Conservation (phyloP, 2,329 filamentous ascomycete genomes). For the Monosporascus sp. region DNA sequence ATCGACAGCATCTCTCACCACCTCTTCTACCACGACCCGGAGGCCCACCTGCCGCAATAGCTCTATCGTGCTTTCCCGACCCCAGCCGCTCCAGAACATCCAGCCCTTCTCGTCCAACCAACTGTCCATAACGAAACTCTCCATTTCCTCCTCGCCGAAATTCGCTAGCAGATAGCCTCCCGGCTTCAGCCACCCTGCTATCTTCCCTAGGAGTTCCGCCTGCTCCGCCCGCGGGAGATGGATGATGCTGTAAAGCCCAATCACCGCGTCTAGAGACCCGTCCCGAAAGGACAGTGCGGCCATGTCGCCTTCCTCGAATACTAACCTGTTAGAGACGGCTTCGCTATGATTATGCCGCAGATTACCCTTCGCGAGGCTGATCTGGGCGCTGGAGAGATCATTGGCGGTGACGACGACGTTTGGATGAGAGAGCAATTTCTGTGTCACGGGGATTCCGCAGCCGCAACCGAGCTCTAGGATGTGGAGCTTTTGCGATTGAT, state of each 20-base stretch:
- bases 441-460: slow-evolving; percentile 30
- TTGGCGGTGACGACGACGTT: slow-evolving; percentile 29
- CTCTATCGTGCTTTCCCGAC: slow-evolving; percentile 26
- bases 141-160: slow-evolving; percentile 29
- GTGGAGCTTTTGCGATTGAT: not conserved
- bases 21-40: slow-evolving; percentile 25
- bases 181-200: slow-evolving; percentile 43
- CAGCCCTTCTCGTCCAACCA: slow-evolving; percentile 35
- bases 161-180: slow-evolving; percentile 46
- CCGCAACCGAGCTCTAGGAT: slow-evolving; percentile 40
- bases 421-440: slow-evolving; percentile 25
- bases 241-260: slow-evolving; percentile 23
- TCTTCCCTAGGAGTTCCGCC: slow-evolving; percentile 35
- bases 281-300: slow-evolving; percentile 25
- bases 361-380: slow-evolving; percentile 24
- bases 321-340: slow-evolving; percentile 9
- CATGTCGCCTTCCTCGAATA: slow-evolving; percentile 34
- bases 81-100: slow-evolving; percentile 40
- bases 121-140: slow-evolving; percentile 24
- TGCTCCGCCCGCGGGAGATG: slow-evolving; percentile 50
- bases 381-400: slow-evolving; percentile 35
- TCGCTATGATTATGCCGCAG: slow-evolving; percentile 12
- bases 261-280: slow-evolving; percentile 39
- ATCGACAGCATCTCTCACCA: slow-evolving; percentile 26
- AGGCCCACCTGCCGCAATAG: slow-evolving; percentile 26